These are phyloP conservation scores for Erythrobasidium hasegawianum DNA, from an alignment of 1,284 basidiomycete genomes.

Conservation along the genomic window DNA sequence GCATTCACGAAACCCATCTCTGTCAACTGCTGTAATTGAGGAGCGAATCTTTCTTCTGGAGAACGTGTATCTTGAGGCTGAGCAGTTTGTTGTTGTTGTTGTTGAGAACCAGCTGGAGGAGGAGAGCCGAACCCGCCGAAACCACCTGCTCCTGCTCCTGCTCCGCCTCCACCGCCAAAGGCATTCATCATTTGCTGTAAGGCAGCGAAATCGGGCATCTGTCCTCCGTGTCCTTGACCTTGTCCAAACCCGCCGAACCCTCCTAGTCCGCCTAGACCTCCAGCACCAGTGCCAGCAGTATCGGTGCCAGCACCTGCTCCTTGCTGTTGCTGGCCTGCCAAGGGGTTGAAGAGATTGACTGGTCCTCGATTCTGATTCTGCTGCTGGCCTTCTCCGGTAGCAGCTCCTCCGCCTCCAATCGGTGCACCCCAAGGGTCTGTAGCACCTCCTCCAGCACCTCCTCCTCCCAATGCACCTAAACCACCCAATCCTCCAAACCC, in stretches of 20 bases:
- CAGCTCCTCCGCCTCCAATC: slow-evolving; percentile 12
- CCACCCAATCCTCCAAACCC: slow-evolving; percentile 18
- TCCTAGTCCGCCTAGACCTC: slow-evolving; percentile 44
- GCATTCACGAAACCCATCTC: slow-evolving; percentile 76
- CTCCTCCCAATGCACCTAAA: slow-evolving; percentile 17
- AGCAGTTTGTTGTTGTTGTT: slow-evolving; percentile 1
- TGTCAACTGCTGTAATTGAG: slow-evolving; percentile 59
- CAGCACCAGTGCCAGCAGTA: slow-evolving; percentile 24
- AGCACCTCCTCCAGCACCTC: slow-evolving; percentile 10
- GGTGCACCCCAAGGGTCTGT: slow-evolving; percentile 8
- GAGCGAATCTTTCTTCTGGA: slow-evolving; percentile 82
- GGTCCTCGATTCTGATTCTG: slow-evolving; percentile 23
- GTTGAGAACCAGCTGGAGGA: slow-evolving; percentile 26
- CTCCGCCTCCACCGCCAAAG: slow-evolving; percentile 43
- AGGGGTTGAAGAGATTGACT: slow-evolving; percentile 26
- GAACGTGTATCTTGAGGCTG: slow-evolving; percentile 63
- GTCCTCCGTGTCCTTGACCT: slow-evolving; percentile 19
- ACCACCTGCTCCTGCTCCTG: slow-evolving; percentile 40
- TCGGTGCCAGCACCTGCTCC: slow-evolving; percentile 35
- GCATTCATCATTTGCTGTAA: slow-evolving; percentile 40
- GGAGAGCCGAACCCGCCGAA: slow-evolving; percentile 37
- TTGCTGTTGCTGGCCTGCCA: slow-evolving; percentile 17
- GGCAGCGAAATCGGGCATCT: slow-evolving; percentile 29
- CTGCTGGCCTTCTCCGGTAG: neutral
- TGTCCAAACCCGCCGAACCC: neutral